Evolutionary conservation across 192 early-diverging fungal genomes (phyloP).

Genomic region (Gamsiella multidivaricata): DNA sequence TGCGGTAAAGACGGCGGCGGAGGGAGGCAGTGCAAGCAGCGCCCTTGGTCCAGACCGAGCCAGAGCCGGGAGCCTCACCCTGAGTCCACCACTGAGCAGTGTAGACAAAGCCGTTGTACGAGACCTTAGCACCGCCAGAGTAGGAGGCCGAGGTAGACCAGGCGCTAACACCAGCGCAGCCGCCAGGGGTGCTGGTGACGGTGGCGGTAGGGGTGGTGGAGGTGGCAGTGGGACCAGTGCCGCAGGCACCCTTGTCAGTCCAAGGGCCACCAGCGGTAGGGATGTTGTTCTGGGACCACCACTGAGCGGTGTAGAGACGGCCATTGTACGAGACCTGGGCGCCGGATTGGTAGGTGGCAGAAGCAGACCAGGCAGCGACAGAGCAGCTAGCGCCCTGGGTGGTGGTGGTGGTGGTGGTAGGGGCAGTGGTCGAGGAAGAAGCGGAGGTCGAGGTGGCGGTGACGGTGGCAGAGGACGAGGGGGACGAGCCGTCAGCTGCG

Average conservation of each 20-base stretch:
- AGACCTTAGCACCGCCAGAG: constrained; percentile 49
- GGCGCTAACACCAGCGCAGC: constrained; percentile 38
- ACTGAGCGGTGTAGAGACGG: constrained; percentile 59
- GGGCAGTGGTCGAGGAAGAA: constrained; percentile 34
- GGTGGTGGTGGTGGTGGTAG: constrained; percentile 25
- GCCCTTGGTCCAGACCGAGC: constrained; percentile 49
- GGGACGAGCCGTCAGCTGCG: constrained; percentile 12
- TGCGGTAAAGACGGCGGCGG: constrained; percentile 39
- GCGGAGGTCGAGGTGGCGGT: constrained; percentile 47
- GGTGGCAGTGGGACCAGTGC: not conserved
- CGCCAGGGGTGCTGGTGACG: constrained; percentile 18
- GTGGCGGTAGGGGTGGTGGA: constrained; percentile 19
- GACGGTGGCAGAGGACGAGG: constrained; percentile 22
- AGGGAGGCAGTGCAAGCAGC: constrained; percentile 42
- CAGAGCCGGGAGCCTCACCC: constrained; percentile 45
- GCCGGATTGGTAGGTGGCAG: constrained; percentile 45
- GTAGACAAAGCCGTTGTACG: constrained; percentile 50
- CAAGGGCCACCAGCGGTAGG: constrained; percentile 44
- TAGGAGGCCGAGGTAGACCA: constrained; percentile 47
- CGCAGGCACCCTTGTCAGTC: constrained; percentile 38
- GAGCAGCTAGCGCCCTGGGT: constrained; percentile 41
- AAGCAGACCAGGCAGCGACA: constrained; percentile 40
- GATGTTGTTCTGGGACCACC: constrained; percentile 55
- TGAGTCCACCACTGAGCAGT: constrained; percentile 59
- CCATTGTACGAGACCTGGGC: constrained; percentile 59